Conservation (phyloP, 805 yeast genomes). For the Candida hungchunana region DNA sequence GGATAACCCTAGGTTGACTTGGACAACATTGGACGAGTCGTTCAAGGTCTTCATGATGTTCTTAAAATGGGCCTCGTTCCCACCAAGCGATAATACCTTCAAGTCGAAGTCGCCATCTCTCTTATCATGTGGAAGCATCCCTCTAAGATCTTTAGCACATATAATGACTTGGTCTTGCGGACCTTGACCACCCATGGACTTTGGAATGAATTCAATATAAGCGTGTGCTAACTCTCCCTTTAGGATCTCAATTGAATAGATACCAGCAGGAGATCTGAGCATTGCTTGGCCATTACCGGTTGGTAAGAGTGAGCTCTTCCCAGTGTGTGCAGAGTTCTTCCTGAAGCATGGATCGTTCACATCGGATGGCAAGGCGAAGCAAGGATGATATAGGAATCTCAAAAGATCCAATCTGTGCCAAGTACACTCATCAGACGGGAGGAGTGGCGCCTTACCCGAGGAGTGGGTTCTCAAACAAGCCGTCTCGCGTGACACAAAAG, state of each 20-base stretch:
- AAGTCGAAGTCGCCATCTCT: conserved; percentile 39
- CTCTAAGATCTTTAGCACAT: conserved; percentile 41
- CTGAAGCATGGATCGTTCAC: conserved; percentile 39
- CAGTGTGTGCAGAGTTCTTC: conserved; percentile 25
- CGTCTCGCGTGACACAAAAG: conserved; percentile 71
- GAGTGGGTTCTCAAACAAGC: conserved; percentile 49
- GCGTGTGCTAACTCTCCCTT: conserved; percentile 43
- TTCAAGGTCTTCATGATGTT: conserved; percentile 36
- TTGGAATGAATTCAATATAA: conserved; percentile 58
- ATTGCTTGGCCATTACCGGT: conserved; percentile 40
- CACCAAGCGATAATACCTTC: conserved; percentile 55
- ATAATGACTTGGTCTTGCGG: conserved; percentile 50
- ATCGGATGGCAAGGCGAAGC: conserved; percentile 70
- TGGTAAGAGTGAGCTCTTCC: conserved; percentile 45
- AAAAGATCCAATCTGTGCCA: conserved; percentile 84
- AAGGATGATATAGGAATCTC: conserved; percentile 76
- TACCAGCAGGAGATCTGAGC: conserved; percentile 57
- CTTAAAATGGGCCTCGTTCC: conserved; percentile 49
- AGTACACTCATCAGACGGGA: conserved; percentile 64
- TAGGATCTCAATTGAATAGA: conserved; percentile 66
- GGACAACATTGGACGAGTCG: conserved; percentile 15
- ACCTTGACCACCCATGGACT: conserved; percentile 53
- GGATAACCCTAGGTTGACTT: conserved; percentile 38
- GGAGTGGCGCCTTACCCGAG: conserved; percentile 44
- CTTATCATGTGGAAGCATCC: conserved; percentile 29